Percentiles rank a stretch among this genome's conserved stretches.
These are phyloP conservation scores for Microbotryum scabiosae DNA, from an alignment of 1,284 basidiomycete genomes.

Conservation along the genomic window DNA sequence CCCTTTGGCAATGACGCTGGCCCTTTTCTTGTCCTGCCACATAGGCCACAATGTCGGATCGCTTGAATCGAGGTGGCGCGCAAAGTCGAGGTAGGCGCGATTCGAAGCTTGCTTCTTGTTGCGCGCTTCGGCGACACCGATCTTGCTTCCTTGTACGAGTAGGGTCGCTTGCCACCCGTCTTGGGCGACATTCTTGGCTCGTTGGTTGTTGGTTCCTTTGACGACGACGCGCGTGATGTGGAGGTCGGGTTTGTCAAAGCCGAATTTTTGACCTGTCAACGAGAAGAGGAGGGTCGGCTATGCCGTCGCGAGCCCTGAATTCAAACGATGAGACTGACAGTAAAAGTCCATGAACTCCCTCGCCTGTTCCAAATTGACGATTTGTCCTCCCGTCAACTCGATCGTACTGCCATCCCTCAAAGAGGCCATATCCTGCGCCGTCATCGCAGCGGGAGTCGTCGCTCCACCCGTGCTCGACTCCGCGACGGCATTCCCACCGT, in stretches of 20 bases:
- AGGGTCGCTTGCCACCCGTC: constrained; percentile 69
- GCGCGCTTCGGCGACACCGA: constrained; percentile 63
- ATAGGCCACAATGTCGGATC: constrained; percentile 71
- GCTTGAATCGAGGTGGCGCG: constrained; percentile 72
- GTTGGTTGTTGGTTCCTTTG: constrained; percentile 31
- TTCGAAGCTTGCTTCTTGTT: constrained; percentile 69
- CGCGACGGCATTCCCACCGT: constrained; percentile 41
- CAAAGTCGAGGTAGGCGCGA: constrained; percentile 78
- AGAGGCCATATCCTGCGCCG: constrained; percentile 2
- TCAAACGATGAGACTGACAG: constrained; percentile 46
- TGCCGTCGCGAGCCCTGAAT: no score
- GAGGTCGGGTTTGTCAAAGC: constrained; percentile 73
- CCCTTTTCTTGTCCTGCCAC: constrained; percentile 44
- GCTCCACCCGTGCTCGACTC: constrained; percentile 4
- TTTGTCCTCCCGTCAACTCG: constrained; percentile 57
- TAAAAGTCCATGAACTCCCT: constrained; percentile 93
- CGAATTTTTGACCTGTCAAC: constrained; percentile 49
- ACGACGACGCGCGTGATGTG: constrained; percentile 44
- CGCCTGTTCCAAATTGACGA: constrained; percentile 64
- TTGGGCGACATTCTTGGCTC: neutral
- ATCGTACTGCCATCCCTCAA: constrained; percentile 20
- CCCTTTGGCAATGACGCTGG: constrained; percentile 37
- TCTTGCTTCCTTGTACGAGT: constrained; percentile 65
- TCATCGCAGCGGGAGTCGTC: neutral
- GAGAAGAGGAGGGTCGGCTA: neutral